Base-by-base conservation (phyloP, 306 rosid genomes). In the Dalbergia cultrata region DNA sequence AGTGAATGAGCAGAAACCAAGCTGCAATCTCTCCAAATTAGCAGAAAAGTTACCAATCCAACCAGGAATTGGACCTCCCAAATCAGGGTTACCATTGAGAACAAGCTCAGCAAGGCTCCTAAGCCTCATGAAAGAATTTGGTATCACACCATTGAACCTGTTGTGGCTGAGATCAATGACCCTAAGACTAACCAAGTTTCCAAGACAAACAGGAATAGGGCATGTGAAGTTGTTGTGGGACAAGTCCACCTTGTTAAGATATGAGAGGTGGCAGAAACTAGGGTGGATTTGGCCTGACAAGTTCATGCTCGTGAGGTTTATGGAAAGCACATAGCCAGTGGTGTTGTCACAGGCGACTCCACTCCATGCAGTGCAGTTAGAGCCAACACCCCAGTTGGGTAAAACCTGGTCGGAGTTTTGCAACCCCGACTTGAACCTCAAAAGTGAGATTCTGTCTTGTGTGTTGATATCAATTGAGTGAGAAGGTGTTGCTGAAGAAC, bases 11-110 rank as follows among this genome's bases (percentile, higher is more conserved):
- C 90, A 70, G 17, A 78, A 88, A 33, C 91, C 89, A 60, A 95
- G 56, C 68, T 89, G 87, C 10, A 95, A 19, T 16, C 86, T 93
- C 74, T 89, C 93, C 81, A 95, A 84, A 87, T 76, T 83, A 31
- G 88, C 14, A 37, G 99, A 95, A 86, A 95, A 93, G 67, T 91
- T 95, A 47, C 99, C 99, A 50, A 95, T 58, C 99, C 98, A 95
- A 65, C 61, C 45, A 67, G 97, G 97, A 22, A 95, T 17, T 26
- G 74, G 71, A n/a, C 99, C 99, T 37, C 87, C 91, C 88, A 95
- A 87, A 81, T 17, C 83, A 22, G 65, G 88, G 80, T 95, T 95
- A 67, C 90, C 94, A 80, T 60, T 84, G 89, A 93, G 78, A 74
- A 85, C 90, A 88, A 95, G 94, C 13, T 90, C 94, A 76, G 81